These are phyloP conservation scores for Phytophthora fragariae DNA, from an alignment of 352 stramenopile species.

Conservation along the genomic window DNA sequence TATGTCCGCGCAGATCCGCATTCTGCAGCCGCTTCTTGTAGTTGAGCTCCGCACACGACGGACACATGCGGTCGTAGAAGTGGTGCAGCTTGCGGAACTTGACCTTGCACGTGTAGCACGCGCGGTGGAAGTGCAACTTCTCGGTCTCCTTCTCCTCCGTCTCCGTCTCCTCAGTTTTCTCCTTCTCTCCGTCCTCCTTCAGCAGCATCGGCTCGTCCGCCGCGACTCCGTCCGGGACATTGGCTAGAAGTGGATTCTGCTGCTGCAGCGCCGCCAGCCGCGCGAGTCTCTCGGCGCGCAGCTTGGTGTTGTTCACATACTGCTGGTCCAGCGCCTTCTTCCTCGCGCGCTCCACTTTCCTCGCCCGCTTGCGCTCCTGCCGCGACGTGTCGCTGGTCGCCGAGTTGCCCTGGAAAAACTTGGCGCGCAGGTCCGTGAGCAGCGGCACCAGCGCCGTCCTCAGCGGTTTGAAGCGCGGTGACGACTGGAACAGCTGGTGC, in stretches of 20 bases:
- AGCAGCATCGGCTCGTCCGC: slow-evolving; percentile 43
- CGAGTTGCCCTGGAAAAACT: slow-evolving; percentile 71
- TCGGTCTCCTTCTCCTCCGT: slow-evolving; percentile 30
- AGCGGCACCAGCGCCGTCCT: slow-evolving; percentile 71
- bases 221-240: slow-evolving; percentile 68
- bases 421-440: slow-evolving; percentile 62
- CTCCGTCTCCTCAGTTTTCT: background rate
- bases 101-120: slow-evolving; percentile 95
- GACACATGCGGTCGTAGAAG: slow-evolving; percentile 96
- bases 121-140: slow-evolving; percentile 88
- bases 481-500: slow-evolving; percentile 54
- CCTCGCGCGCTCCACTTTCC: slow-evolving; percentile 71
- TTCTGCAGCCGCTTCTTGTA: slow-evolving; percentile 94
- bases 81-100: slow-evolving; percentile 94
- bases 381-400: slow-evolving; percentile 47
- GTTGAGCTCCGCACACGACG: slow-evolving; percentile 93
- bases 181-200: slow-evolving; percentile 18
- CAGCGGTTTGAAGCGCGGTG: slow-evolving; percentile 66
- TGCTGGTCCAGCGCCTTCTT: slow-evolving; percentile 78
- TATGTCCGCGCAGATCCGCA: slow-evolving; percentile 74
- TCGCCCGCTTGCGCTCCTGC: slow-evolving; percentile 72
- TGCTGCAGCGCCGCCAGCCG: slow-evolving; percentile 61
- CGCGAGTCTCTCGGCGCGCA: slow-evolving; percentile 70
- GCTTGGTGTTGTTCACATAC: slow-evolving; percentile 84
- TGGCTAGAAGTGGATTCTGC: slow-evolving; percentile 63